Conservation (phyloP, 1,284 basidiomycete species). For the Cutaneotrichosporon daszewskae region DNA sequence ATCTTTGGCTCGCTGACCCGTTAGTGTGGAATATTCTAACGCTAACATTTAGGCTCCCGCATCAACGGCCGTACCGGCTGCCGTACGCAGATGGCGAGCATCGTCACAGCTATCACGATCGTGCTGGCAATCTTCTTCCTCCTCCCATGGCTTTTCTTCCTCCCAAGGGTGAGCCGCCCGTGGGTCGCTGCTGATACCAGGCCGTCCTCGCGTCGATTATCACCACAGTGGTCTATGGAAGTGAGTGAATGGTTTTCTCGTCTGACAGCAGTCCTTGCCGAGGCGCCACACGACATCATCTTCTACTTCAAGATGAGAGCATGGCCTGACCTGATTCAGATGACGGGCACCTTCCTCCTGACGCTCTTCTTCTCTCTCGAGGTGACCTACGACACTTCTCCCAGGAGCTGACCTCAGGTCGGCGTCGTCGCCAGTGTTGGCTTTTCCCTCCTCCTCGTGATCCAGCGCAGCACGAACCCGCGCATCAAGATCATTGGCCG, state of each 20-base stretch:
- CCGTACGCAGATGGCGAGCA: slow-evolving; percentile 77
- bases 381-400: too few relatives aligned
- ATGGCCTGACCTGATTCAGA: slow-evolving; percentile 76
- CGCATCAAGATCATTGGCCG: slow-evolving; percentile 69
- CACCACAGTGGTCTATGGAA: slow-evolving; percentile 68
- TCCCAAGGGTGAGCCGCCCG: slow-evolving; percentile 34
- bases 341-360: slow-evolving; percentile 74
- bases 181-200: slow-evolving; percentile 14
- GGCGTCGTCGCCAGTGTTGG: slow-evolving; percentile 79
- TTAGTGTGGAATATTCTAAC: slow-evolving; percentile 17
- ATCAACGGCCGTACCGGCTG: slow-evolving; percentile 82
- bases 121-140: slow-evolving; percentile 81
- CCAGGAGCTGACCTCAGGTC: too few relatives aligned
- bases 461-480: slow-evolving; percentile 74
- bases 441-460: slow-evolving; percentile 77
- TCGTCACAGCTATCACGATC: slow-evolving; percentile 69
- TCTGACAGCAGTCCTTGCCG: slow-evolving; percentile 56
- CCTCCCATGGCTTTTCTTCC: slow-evolving; percentile 51
- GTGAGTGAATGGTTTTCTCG: slow-evolving; percentile 21
- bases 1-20: slow-evolving; percentile 80
- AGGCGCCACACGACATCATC: slow-evolving; percentile 75
- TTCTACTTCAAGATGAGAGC: slow-evolving; percentile 89
- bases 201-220: slow-evolving; percentile 46
- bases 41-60: slow-evolving; percentile 55
- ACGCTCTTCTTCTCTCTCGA: slow-evolving; percentile 69